Evolutionary conservation across 257 asterid genomes (phyloP).

Genomic region (Ilex asprella): DNA sequence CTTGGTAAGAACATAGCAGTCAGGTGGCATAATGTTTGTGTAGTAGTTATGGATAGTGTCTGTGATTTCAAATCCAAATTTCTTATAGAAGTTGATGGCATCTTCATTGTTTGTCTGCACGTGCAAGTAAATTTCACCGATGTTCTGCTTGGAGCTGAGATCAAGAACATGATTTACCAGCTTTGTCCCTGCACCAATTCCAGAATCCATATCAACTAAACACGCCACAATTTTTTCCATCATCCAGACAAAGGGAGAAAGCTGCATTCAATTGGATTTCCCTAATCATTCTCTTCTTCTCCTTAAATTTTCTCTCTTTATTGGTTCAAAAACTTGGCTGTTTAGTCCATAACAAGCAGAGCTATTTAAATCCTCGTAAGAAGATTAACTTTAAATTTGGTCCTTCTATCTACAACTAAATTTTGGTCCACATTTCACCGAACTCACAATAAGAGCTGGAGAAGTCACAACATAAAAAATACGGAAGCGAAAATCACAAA

Average conservation of each 20-base stretch:
- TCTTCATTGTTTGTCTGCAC: conserved; percentile 94
- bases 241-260: too few species aligned
- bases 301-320: too few species aligned
- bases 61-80: conserved; percentile 81
- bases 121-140: conserved; percentile 81
- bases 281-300: too few species aligned
- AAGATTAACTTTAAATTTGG: neutral
- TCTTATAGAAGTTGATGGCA: conserved; percentile 86
- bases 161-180: conserved; percentile 80
- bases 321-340: too few species aligned
- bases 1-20: conserved; percentile 79
- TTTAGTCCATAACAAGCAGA: neutral
- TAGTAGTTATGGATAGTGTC: conserved; percentile 81
- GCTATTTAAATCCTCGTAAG: neutral
- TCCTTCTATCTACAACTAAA: too few species aligned
- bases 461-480: too few species aligned
- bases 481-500: too few species aligned
- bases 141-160: conserved; percentile 68
- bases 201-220: neutral
- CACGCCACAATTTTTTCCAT: too few species aligned
- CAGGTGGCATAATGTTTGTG: conserved; percentile 81
- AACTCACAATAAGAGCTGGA: too few species aligned
- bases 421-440: too few species aligned
- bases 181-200: conserved; percentile 50
- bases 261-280: too few species aligned